A percentile compares a stretch with the other conserved stretches of the same genome.
These are phyloP conservation scores for Fomitiporia mediterranea DNA, from an alignment of 1,284 basidiomycete species.

Conservation along the genomic window DNA sequence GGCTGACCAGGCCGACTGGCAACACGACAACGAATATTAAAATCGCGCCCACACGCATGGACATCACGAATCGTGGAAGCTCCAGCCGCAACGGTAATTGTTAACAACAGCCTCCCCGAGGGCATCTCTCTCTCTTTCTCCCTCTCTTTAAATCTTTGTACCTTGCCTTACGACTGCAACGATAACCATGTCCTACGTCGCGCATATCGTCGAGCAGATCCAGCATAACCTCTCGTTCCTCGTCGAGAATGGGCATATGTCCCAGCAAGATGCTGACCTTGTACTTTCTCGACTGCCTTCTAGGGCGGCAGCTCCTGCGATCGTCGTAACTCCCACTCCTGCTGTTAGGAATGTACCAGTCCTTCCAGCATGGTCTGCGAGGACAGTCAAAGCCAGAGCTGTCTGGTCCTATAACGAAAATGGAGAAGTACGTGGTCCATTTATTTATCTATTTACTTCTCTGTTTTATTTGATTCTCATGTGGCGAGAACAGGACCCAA, in stretches of 20 bases:
- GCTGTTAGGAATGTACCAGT: conserved; percentile 23
- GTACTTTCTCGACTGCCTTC: conserved; percentile 48
- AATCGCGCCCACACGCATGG: no score
- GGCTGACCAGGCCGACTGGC: no score
- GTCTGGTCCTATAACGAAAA: conserved; percentile 70
- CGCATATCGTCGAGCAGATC: conserved; percentile 59
- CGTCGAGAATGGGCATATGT: conserved; percentile 51
- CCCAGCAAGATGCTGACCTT: conserved; percentile 44
- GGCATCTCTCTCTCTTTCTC: no score
- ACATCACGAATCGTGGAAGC: no score
- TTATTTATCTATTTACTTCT: background rate
- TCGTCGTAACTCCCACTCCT: conserved; percentile 9
- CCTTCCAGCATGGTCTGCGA: conserved; percentile 31
- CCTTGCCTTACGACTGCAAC: no score
- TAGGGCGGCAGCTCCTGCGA: conserved; percentile 1
- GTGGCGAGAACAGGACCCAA: conserved; percentile 50
- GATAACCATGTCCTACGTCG: conserved; percentile 29
- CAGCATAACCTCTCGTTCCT: conserved; percentile 59
- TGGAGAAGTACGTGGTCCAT: conserved; percentile 36
- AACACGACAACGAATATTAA: no score
- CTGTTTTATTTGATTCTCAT: conserved; percentile 4
- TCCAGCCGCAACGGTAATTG: no score
- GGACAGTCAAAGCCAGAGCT: conserved; percentile 46
- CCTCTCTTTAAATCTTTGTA: no score
- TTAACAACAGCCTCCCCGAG: background rate